Conservation (phyloP, 148 eudicot genomes). For the Arbutus unedo region DNA sequence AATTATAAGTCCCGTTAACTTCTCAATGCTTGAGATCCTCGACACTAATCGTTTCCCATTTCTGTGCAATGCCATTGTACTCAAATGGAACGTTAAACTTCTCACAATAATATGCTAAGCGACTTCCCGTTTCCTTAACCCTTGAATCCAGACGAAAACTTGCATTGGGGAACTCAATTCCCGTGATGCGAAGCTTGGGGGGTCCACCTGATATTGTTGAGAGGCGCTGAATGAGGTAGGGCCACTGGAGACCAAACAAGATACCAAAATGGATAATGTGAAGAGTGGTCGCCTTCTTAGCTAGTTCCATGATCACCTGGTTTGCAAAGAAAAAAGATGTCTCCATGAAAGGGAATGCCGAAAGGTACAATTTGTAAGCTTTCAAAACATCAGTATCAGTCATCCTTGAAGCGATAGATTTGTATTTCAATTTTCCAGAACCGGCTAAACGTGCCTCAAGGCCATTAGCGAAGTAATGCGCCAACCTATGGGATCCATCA, state of each 20-base stretch:
- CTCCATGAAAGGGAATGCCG: constrained; percentile 47
- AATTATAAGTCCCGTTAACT: constrained; percentile 13
- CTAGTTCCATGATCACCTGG: constrained; percentile 32
- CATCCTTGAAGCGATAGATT: neutral
- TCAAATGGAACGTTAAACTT: constrained; percentile 35
- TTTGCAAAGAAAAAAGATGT: constrained; percentile 39
- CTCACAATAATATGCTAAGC: constrained; percentile 35
- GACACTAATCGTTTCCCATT: neutral
- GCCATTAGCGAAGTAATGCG: constrained; percentile 54
- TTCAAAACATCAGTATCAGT: constrained; percentile 29
- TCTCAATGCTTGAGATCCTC: constrained; percentile 2
- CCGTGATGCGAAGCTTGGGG: constrained; percentile 40
- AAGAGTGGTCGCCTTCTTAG: constrained; percentile 26
- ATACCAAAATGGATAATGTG: constrained; percentile 52
- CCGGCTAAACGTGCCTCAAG: constrained; percentile 58
- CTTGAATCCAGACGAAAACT: constrained; percentile 39
- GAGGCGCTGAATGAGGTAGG: constrained; percentile 42
- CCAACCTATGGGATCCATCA: constrained; percentile 47
- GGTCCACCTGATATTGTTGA: constrained; percentile 40
- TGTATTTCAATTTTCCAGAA: constrained; percentile 16
- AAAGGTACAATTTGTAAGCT: constrained; percentile 41
- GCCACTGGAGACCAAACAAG: constrained; percentile 50
- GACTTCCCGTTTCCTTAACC: constrained; percentile 40
- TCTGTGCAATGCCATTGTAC: constrained; percentile 14
- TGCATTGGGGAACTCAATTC: constrained; percentile 34